Conservation (phyloP, 352 stramenopile genomes). For the Phytophthora pseudosyringae region DNA sequence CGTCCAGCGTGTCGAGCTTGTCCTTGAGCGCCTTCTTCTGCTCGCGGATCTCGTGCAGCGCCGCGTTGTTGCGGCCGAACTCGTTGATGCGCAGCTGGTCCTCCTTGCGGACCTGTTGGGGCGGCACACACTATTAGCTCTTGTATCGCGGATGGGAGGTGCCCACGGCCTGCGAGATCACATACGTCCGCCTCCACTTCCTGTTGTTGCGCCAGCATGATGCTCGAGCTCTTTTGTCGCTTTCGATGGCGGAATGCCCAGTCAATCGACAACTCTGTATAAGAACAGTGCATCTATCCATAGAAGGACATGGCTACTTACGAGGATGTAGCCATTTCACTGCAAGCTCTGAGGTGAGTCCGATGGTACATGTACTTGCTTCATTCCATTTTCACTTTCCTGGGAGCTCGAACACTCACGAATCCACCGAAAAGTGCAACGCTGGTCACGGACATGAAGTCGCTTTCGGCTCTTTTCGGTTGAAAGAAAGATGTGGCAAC, state of each 20-base stretch:
- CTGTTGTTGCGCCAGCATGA: conserved; percentile 81
- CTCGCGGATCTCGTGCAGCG: conserved; percentile 92
- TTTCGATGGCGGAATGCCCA: conserved; percentile 8
- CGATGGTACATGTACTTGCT: too few relatives aligned
- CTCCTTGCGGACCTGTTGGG: conserved; percentile 92
- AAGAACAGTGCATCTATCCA: conserved; percentile 23
- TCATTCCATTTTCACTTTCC: too few relatives aligned
- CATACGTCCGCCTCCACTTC: conserved; percentile 85
- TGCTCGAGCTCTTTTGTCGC: conserved; percentile 6
- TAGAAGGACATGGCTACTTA: conserved; percentile 26
- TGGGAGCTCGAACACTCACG: too few relatives aligned
- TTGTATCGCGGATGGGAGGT: neutral
- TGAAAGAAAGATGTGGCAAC: too few relatives aligned
- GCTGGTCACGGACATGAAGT: too few relatives aligned
- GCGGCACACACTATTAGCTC: neutral
- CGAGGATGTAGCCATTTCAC: neutral
- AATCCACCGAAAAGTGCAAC: too few relatives aligned
- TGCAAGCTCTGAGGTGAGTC: neutral
- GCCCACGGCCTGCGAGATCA: conserved; percentile 13
- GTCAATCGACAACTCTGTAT: conserved; percentile 33
- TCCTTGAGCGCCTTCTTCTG: conserved; percentile 94
- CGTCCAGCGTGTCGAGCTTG: conserved; percentile 95
- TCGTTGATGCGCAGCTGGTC: conserved; percentile 99
- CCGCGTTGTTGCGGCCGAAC: conserved; percentile 96
- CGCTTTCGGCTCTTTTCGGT: too few relatives aligned